Conservation (phyloP, 2,329 filamentous ascomycete genomes). For the Didymellaceae sp. region DNA sequence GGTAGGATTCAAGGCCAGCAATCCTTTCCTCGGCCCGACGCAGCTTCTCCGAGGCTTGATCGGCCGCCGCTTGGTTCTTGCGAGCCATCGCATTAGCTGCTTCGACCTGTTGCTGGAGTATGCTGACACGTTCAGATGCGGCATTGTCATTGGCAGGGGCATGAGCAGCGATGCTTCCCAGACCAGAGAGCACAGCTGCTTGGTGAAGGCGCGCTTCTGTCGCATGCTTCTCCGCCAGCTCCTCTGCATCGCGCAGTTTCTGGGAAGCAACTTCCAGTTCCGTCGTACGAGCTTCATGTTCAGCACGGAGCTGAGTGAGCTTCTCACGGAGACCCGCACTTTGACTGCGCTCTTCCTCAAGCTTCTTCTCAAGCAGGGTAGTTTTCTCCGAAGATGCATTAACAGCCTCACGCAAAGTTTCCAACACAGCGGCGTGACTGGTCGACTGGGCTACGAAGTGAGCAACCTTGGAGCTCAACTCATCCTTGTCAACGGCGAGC, state of each 20-base stretch:
- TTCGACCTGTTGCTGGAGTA: slow-evolving; percentile 80
- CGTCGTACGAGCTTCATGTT: slow-evolving; percentile 79
- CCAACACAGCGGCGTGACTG: slow-evolving; percentile 74
- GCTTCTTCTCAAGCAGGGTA: slow-evolving; percentile 75
- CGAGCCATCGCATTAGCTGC: slow-evolving; percentile 80
- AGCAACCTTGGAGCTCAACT: slow-evolving; percentile 72
- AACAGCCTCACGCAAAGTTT: slow-evolving; percentile 78
- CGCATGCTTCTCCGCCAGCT: slow-evolving; percentile 84
- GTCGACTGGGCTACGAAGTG: slow-evolving; percentile 70
- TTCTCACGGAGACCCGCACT: slow-evolving; percentile 79
- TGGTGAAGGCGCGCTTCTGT: slow-evolving; percentile 87
- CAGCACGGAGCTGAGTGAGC: slow-evolving; percentile 75
- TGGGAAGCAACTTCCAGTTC: slow-evolving; percentile 79
- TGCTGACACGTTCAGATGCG: slow-evolving; percentile 68
- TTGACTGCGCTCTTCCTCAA: slow-evolving; percentile 80
- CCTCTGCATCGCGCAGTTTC: slow-evolving; percentile 82
- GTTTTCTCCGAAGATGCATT: slow-evolving; percentile 80
- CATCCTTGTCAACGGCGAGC: slow-evolving; percentile 84
- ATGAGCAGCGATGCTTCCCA: slow-evolving; percentile 73
- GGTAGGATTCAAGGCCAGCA: slow-evolving; percentile 93
- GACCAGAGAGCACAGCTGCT: slow-evolving; percentile 78
- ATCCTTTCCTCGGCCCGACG: slow-evolving; percentile 95
- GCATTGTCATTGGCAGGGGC: slow-evolving; percentile 59
- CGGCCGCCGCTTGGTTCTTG: slow-evolving; percentile 88
- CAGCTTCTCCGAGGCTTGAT: slow-evolving; percentile 84